phyloP scores from a whole-genome alignment of 2,329 filamentous ascomycete genomes.

The Fusarium hostae region DNA sequence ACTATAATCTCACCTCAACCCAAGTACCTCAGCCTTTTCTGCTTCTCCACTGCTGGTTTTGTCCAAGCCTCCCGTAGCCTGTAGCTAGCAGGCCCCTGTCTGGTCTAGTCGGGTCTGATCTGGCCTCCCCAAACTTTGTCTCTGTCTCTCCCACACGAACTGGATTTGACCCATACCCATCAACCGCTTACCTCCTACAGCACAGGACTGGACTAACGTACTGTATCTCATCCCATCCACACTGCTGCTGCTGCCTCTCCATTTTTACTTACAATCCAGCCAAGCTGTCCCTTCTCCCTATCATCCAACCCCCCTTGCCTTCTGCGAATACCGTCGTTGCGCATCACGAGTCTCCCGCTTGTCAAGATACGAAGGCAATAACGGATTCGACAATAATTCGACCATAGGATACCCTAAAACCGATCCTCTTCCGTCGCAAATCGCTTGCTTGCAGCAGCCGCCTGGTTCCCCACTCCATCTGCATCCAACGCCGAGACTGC shows the following conservation, averaged over 20 bases:
- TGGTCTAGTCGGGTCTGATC: constrained; percentile 33
- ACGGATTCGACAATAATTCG: constrained; percentile 25
- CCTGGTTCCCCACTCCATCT: constrained; percentile 1
- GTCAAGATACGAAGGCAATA: constrained; percentile 16
- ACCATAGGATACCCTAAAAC: constrained; percentile 28
- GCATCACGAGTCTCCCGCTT: constrained; percentile 38
- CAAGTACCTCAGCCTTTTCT: constrained; percentile 17
- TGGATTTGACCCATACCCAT: constrained; percentile 1
- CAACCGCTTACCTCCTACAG: neutral
- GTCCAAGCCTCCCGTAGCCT: constrained; percentile 35
- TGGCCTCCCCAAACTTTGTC: constrained; percentile 39
- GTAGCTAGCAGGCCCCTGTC: constrained; percentile 24
- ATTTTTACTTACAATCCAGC: constrained; percentile 40
- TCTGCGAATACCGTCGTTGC: constrained; percentile 31
- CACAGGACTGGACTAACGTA: neutral
- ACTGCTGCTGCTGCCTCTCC: constrained; percentile 32
- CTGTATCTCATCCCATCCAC: constrained; percentile 24
- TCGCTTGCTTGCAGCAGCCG: constrained; percentile 2
- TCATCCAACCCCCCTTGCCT: constrained; percentile 21
- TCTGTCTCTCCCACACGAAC: constrained; percentile 31
- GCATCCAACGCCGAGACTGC: constrained; percentile 6
- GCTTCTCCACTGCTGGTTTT: constrained; percentile 27
- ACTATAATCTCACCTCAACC: neutral
- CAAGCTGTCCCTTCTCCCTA: constrained; percentile 44
- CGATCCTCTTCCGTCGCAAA: constrained; percentile 31